Conservation (phyloP, 805 yeast genomes). For the Kregervanrija pseudodelftensis region DNA sequence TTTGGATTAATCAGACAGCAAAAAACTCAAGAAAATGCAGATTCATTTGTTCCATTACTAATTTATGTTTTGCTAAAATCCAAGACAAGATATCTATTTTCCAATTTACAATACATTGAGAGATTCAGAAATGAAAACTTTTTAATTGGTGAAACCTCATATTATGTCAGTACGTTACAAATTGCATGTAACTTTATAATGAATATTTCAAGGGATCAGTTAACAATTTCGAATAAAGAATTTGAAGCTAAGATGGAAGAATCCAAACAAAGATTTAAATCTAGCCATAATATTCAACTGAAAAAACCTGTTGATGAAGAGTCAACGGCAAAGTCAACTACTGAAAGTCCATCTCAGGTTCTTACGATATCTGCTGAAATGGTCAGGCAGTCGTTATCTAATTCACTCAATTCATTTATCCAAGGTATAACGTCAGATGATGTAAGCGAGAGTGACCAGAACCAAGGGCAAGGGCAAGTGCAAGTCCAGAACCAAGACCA, state of each 20-base stretch:
- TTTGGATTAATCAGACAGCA: conserved; percentile 74
- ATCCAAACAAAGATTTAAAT: conserved; percentile 32
- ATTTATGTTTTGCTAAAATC: conserved; percentile 73
- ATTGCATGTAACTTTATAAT: conserved; percentile 81
- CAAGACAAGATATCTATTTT: conserved; percentile 54
- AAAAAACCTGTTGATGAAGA: conserved; percentile 20
- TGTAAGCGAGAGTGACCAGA: conserved; percentile 10
- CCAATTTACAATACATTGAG: conserved; percentile 81
- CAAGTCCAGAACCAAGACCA: conserved; percentile 4
- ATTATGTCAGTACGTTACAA: conserved; percentile 82
- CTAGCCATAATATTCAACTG: conserved; percentile 13
- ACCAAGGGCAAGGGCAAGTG: no score
- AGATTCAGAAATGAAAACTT: conserved; percentile 71
- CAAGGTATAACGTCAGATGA: conserved; percentile 8
- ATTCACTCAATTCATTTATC: conserved; percentile 19
- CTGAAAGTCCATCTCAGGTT: conserved; percentile 28
- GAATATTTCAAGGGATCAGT: conserved; percentile 45
- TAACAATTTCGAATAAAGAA: conserved; percentile 58
- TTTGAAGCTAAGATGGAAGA: conserved; percentile 42
- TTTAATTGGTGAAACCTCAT: conserved; percentile 82
- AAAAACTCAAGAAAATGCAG: conserved; percentile 67
- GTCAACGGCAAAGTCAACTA: conserved; percentile 16
- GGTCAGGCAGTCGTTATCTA: conserved; percentile 29
- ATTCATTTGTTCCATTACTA: conserved; percentile 83
- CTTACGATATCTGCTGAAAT: conserved; percentile 30